Base-by-base conservation (phyloP, 2,329 filamentous ascomycete genomes). In the Fusarium sp. region DNA sequence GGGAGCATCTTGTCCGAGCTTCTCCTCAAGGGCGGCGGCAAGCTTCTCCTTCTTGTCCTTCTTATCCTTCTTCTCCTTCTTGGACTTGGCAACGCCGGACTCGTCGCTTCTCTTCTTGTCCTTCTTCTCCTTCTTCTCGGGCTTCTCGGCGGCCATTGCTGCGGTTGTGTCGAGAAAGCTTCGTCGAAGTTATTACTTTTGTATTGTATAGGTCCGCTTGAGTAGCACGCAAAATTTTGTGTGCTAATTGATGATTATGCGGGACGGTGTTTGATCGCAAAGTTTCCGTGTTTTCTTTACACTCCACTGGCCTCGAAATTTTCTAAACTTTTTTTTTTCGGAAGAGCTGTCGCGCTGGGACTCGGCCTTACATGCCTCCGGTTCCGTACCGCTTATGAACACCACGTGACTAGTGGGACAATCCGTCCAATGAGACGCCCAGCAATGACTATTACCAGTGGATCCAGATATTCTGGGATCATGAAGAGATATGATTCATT, bases 41-140 rank as follows among this genome's bases (percentile, higher is more conserved):
- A 89, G 88, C 88, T 92, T 92, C 74, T 92, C 89, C 84, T 92
- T 91, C 86, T 92, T 92, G 45, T 85, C 84, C 80, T 89, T 91
- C 85, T 92, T 92, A 34, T 87, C 86, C 76, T 88, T 87, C 81
- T 88, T 88, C 59, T 89, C 87, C 80, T 87, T 86, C 78, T 87
- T 85, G 71, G 81, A 74, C 80, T 89, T 88, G 75, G 78, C 78
- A 61, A 88, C 81, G 74, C 86, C 86, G 59, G 84, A 81, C 57
- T 82, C 82, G 63, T 88, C 86, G 79, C 83, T 85, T 76, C 84
- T 82, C 84, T 86, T 87, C 84, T 88, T 87, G 55, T 88, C 85
- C 81, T 88, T 87, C 82, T 86, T 87, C 62, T 85, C 83, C 80
- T 84, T 85, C 78, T 84, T 84, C 55, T 84, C 82, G 71, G 81